Evolutionary conservation across 1,139 yeast species (phyloP), one percentile per base, ranked within the genome.

Genomic region (Blastobotrys indianensis): DNA sequence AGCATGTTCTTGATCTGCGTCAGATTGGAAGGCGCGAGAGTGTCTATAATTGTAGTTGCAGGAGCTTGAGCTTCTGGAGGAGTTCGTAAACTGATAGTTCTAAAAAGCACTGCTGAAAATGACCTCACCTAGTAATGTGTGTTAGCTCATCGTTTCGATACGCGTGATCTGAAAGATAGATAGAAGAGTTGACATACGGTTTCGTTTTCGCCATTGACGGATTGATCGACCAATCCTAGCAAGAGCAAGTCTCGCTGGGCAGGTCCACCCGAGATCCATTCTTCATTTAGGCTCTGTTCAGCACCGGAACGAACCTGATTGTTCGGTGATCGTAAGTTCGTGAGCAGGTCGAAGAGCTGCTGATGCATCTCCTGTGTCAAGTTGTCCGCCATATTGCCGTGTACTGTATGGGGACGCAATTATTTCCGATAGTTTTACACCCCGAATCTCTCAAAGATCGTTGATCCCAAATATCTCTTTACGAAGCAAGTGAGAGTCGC

Each of bases 51-150:
- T 17, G 37, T 30, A 17, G 30, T 35, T 12, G 45, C 23, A 10
- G 36, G 16, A 11, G 41, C n/a, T n/a, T 40, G 36, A 6, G 45
- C 39, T 11, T 36, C 25, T 48, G 87, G 34, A 85, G 77, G 46
- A 82, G 82, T 37, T 80, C 74, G 59, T 67, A 64, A 34, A 25
- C 32, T 32, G 59, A 87, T 77, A 59, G 97, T 79, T 66, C 98
- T 77, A 62, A 92, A 86, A 52, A 92, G 69, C 30, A 92, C 96
- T 2, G 97, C 95, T 13, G 90, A 72, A 62, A 86, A 85, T 0
- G 88, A 75, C 51, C 74, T 67, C 37, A 59, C 49, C 63, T 62
- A 41, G 7, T 2, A 37, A 20, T 15, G 6, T 20, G 13, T 37
- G 34, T 28, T 31, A 31, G 28, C 4, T 3, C 8, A 37, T 4